phyloP scores from a whole-genome alignment of 2,329 filamentous ascomycete species.

The Paracorniculantispora psalliotae region DNA sequence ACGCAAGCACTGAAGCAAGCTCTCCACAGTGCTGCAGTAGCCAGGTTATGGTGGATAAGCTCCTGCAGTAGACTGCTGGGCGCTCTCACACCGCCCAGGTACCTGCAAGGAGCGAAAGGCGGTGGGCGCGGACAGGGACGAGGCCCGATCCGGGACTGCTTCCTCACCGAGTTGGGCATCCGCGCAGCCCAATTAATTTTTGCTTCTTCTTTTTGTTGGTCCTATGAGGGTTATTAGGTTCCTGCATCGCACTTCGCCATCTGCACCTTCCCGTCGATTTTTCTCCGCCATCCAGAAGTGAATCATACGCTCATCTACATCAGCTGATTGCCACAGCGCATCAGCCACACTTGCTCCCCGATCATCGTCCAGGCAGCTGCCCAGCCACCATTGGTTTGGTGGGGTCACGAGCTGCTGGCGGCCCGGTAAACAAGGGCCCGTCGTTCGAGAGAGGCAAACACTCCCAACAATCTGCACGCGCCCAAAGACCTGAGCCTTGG shows the following conservation, averaged over 20 bases:
- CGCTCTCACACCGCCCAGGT: slow-evolving; percentile 1
- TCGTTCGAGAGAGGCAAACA: not conserved
- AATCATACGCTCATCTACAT: not conserved
- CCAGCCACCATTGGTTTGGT: slow-evolving; percentile 6
- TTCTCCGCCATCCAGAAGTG: not conserved
- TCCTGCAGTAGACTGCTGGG: not conserved
- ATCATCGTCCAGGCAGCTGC: not conserved
- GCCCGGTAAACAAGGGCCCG: slow-evolving; percentile 2
- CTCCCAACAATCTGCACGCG: not conserved
- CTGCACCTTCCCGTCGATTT: not conserved
- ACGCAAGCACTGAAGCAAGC: not conserved
- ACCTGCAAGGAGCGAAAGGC: too few species aligned
- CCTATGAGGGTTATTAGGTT: not conserved
- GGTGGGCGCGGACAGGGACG: not conserved
- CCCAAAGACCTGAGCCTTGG: not conserved
- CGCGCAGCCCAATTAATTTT: not conserved
- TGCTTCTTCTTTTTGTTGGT: not conserved
- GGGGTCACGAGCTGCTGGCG: slow-evolving; percentile 8
- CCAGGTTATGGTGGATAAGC: not conserved
- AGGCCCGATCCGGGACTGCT: not conserved
- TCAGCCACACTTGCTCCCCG: not conserved
- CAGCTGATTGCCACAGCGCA: not conserved
- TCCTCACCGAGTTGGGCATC: not conserved
- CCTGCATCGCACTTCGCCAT: not conserved
- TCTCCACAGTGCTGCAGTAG: not conserved